Base-by-base conservation (phyloP, 2,329 filamentous ascomycete species). In the Calonectria montana region DNA sequence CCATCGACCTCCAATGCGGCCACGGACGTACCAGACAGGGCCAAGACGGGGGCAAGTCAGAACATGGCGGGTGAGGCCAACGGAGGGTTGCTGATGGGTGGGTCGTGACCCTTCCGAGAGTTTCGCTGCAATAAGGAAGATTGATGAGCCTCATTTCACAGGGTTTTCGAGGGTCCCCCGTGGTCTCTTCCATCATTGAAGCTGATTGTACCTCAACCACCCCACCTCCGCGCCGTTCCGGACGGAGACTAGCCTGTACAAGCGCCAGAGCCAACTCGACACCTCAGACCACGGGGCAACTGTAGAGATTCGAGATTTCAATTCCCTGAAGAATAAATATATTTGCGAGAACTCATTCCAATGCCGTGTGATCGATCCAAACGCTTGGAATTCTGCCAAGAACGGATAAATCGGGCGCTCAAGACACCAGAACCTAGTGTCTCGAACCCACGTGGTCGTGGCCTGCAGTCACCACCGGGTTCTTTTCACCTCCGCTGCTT, bases 21-120 rank as follows among this genome's bases (percentile, higher is more conserved):
- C 65, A 23, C 29, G 37, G 50, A 18, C 53, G 53, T 27, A 15
- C 18, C 50, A 25, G 59, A 23, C 41, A 50, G 67, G 31, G 45
- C 62, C 53, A 53, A 67, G 45, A 21, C 12, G 15, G 48, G 50
- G 15, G 31, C 59, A 69, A 65, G 67, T 69, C 48, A 63, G 59
- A 69, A 53, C 29, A 43, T 43, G 41, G 41, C 41, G 15, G 23
- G 67, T 61, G 53, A 37, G 62, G 64, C 41, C 64, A 31, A 6
- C 48, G 50, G 53, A 43, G 47, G 53, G 62, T 29, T 47, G n/a
- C 53, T 27, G 27, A 41, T 50, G 69, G 53, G 41, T 50, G 64
- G 48, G 55, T 47, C 69, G 55, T 48, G 9, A 43, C n/a, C 29
- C 45, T 27, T 43, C 16, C 4, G 15, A n/a, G 37, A 9, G 47